Percentiles rank a stretch among this genome's conserved stretches.
Evolutionary conservation across 2,329 filamentous ascomycete species (phyloP).

Genomic region (Epichloe hybrida): DNA sequence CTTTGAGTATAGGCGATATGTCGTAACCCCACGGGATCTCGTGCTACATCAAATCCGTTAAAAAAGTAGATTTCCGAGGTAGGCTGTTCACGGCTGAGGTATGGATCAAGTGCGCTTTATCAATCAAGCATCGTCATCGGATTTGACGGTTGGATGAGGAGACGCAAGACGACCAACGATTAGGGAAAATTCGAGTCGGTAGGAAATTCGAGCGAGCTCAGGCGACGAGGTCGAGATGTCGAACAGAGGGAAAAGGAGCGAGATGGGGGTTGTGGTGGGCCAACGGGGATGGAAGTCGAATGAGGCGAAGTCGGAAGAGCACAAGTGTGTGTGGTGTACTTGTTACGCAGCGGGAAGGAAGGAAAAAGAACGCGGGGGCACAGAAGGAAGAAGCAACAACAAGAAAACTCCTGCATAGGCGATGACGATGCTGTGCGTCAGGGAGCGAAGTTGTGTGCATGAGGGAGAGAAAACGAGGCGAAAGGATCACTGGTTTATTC

Average conservation of each 20-base stretch:
- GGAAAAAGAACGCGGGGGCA: neutral
- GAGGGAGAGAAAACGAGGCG: neutral
- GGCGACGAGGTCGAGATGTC: neutral
- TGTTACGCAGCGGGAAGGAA: neutral
- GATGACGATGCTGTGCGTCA: neutral
- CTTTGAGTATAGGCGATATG: neutral
- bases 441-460: neutral
- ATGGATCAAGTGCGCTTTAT: neutral
- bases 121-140: neutral
- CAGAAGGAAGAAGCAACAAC: neutral
- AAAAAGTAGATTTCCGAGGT: neutral
- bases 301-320: neutral
- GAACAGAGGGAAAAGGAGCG: neutral
- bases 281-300: neutral
- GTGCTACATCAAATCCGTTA: neutral
- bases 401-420: neutral
- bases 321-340: neutral
- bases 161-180: neutral
- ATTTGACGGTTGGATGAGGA: neutral
- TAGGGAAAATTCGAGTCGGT: neutral
- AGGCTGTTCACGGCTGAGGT: neutral
- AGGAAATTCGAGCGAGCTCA: neutral
- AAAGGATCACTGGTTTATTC: slow-evolving; percentile 1
- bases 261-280: neutral
- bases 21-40: neutral